A percentile compares a stretch with the other conserved stretches of the same genome.
These are phyloP conservation scores for Colletotrichum scovillei DNA, from an alignment of 2,329 filamentous ascomycete genomes.

Conservation along the genomic window DNA sequence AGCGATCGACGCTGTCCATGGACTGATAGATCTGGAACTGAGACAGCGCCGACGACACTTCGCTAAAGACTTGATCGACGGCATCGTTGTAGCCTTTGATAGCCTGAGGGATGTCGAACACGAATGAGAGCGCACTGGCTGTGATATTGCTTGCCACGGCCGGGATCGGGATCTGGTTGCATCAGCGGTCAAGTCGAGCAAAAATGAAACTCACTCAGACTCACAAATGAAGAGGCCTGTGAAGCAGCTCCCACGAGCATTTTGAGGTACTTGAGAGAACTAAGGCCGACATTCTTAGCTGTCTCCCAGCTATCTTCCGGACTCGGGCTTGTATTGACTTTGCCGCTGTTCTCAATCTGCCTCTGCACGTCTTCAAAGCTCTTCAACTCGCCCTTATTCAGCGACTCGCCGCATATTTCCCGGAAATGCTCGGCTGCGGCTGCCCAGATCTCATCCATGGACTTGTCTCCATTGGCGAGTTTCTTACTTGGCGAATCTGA, in stretches of 20 bases:
- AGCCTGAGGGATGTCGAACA: not conserved
- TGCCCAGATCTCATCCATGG: not conserved
- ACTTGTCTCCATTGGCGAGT: not conserved
- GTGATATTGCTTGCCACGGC: not conserved
- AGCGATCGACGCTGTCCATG: not conserved
- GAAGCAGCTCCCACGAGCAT: not conserved
- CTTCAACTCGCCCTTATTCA: not conserved
- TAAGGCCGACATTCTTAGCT: not conserved
- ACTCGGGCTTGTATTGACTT: not conserved
- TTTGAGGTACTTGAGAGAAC: not conserved
- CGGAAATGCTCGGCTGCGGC: not conserved
- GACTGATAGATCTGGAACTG: constrained; percentile 5
- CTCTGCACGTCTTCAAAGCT: not conserved
- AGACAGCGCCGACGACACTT: constrained; percentile 2
- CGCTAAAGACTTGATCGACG: not conserved
- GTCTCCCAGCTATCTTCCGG: not conserved
- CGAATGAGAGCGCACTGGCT: not conserved
- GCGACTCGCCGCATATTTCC: not conserved
- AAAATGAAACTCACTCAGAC: not conserved
- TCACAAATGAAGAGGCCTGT: not conserved
- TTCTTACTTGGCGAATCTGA: not conserved
- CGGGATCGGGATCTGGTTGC: not conserved
- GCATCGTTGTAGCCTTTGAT: not conserved
- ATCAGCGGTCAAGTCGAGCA: not conserved
- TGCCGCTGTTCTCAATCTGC: not conserved